Evolutionary conservation across 2,329 filamentous ascomycete genomes (phyloP).

Genomic region (Apiospora hydei): DNA sequence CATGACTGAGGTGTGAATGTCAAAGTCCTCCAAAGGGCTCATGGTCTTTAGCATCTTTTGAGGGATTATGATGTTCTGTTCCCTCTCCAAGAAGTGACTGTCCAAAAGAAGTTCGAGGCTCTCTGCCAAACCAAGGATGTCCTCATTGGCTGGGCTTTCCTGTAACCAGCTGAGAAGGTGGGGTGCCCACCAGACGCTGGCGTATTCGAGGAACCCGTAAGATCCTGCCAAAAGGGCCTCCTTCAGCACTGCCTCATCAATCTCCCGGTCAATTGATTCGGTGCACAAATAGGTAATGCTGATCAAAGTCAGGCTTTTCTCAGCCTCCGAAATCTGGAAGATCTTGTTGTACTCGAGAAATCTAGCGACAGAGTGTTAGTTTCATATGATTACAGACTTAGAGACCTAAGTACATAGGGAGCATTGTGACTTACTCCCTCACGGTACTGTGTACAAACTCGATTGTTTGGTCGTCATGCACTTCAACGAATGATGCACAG

Average conservation of each 20-base stretch:
- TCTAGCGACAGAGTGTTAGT: not conserved
- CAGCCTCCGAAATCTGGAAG: not conserved
- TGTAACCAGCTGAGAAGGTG: conserved; percentile 7
- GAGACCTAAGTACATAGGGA: not conserved
- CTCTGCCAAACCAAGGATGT: not conserved
- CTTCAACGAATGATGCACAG: not conserved
- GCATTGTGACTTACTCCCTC: not conserved
- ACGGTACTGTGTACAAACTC: not conserved
- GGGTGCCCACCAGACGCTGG: conserved; percentile 1
- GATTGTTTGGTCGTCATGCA: not conserved
- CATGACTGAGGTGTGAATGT: not conserved
- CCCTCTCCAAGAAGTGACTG: not conserved
- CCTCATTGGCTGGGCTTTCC: not conserved
- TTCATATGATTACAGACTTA: not conserved
- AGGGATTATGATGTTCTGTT: not conserved
- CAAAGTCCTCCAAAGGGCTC: not conserved
- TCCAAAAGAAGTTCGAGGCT: not conserved
- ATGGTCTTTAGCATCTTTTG: not conserved
- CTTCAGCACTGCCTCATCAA: not conserved
- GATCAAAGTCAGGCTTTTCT: not conserved
- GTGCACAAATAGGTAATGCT: conserved; percentile 2
- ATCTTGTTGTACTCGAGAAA: not conserved
- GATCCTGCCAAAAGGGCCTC: not conserved
- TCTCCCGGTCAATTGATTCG: not conserved
- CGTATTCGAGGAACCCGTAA: conserved; percentile 11